Conservation (phyloP, 345 rosid genomes). For the Odontarrhena argentea region DNA sequence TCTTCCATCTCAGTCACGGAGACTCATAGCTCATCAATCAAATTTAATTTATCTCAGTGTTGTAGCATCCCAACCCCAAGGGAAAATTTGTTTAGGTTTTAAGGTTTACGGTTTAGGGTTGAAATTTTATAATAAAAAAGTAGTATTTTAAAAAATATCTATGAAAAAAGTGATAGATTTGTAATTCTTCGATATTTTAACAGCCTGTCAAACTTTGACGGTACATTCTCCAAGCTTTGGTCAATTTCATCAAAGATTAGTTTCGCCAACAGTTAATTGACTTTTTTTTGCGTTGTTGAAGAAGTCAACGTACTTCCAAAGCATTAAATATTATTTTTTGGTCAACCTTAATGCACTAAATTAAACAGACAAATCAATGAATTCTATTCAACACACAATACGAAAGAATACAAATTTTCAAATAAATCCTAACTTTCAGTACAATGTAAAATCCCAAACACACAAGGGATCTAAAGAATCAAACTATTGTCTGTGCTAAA, state of each 20-base stretch:
- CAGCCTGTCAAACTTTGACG: too few species aligned
- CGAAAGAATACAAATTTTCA: conserved; percentile 11
- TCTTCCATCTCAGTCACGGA: too few species aligned
- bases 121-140: too few species aligned
- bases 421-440: conserved; percentile 23
- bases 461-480: conserved; percentile 36
- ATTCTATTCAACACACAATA: conserved; percentile 11
- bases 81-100: too few species aligned
- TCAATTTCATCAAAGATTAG: conserved; percentile 8
- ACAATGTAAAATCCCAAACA: conserved; percentile 35
- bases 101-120: too few species aligned
- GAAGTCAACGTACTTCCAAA: neutral
- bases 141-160: too few species aligned
- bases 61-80: too few species aligned
- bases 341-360: neutral
- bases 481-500: conserved; percentile 6
- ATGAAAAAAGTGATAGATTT: too few species aligned
- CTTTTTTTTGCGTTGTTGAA: too few species aligned
- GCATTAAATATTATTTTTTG: neutral
- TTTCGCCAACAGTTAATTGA: neutral
- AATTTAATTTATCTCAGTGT: too few species aligned
- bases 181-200: too few species aligned
- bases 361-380: conserved; percentile 17
- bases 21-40: too few species aligned
- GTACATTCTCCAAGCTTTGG: neutral